Conservation (phyloP, 2,329 filamentous ascomycete species). For the Claviceps purpurea region DNA sequence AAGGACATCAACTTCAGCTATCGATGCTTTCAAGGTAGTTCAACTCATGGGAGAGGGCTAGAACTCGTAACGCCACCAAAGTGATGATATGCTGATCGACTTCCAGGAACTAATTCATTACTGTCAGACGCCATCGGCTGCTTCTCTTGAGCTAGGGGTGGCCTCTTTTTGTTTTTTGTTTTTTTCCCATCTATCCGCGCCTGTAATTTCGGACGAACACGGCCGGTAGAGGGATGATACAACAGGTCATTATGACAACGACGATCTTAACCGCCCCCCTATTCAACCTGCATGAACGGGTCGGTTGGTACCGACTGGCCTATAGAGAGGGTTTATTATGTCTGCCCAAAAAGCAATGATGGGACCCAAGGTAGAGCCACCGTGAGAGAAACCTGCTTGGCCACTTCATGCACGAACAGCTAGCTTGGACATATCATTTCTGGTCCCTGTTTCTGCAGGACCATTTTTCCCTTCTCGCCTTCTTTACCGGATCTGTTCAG, state of each 20-base stretch:
- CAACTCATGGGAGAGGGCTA: neutral
- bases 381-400: neutral
- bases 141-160: neutral
- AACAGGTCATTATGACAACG: neutral
- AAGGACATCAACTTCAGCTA: neutral
- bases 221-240: neutral
- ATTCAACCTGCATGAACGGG: conserved; percentile 1
- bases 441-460: neutral
- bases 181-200: neutral
- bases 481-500: neutral
- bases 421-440: neutral
- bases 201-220: neutral
- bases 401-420: neutral
- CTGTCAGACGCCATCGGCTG: neutral
- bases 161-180: neutral
- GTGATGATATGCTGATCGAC: neutral
- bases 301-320: neutral
- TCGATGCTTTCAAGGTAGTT: neutral
- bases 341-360: neutral
- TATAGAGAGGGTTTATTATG: neutral
- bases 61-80: neutral
- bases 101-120: neutral
- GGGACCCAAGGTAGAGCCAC: neutral
- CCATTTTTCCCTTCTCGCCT: neutral
- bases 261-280: neutral